Evolutionary conservation across 148 eudicot genomes (phyloP).

Genomic region (Euryodendron excelsum): DNA sequence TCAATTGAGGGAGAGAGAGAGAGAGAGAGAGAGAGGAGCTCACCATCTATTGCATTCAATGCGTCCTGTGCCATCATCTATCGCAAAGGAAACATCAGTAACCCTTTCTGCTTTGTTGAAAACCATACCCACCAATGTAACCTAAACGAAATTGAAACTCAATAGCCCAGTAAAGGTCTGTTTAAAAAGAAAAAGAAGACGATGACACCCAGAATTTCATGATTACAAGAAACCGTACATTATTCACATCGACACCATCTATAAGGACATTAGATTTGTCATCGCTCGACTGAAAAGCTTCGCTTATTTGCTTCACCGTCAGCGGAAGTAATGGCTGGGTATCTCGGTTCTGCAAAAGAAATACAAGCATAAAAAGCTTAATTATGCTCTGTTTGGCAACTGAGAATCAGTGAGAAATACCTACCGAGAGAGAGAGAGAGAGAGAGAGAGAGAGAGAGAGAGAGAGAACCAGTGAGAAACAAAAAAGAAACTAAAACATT

Average conservation of each 20-base stretch:
- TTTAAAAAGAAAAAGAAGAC: neutral
- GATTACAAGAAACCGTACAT: conserved; percentile 36
- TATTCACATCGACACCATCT: conserved; percentile 74
- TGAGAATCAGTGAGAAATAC: neutral
- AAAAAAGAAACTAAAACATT: too few relatives aligned
- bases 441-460: too few relatives aligned
- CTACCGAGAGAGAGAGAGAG: too few relatives aligned
- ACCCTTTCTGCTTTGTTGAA: conserved; percentile 61
- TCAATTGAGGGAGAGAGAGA: neutral
- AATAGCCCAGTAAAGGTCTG: neutral
- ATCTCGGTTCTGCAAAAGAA: conserved; percentile 62
- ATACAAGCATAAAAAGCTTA: conserved; percentile 7
- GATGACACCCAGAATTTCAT: neutral
- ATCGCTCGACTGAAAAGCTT: conserved; percentile 44
- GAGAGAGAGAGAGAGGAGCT: conserved; percentile 6
- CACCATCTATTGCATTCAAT: conserved; percentile 86
- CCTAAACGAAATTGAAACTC: conserved; percentile 42
- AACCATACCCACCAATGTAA: conserved; percentile 76
- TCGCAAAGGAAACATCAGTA: conserved; percentile 65
- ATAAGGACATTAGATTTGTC: conserved; percentile 52
- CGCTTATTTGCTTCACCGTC: conserved; percentile 80
- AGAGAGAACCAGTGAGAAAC: too few relatives aligned
- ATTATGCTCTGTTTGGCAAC: neutral
- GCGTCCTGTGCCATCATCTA: conserved; percentile 92
- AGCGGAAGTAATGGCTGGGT: conserved; percentile 61